A percentile compares a stretch with the other conserved stretches of the same genome.
Evolutionary conservation across 306 rosid species (phyloP).

Genomic region (Potentilla sterilis): DNA sequence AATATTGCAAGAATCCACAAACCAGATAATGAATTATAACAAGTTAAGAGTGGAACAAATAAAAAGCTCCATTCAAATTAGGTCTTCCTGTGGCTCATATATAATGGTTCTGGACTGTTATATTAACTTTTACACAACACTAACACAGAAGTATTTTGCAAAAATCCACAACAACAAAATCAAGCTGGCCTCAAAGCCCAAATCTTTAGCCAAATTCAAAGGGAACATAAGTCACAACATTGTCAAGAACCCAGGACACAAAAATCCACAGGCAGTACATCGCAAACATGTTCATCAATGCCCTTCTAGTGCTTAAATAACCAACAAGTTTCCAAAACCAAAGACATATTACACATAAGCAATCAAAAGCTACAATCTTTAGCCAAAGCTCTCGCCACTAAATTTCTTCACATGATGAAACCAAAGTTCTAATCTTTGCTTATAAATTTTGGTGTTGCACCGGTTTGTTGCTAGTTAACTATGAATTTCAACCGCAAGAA

Average conservation of each 20-base stretch:
- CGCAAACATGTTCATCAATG: not conserved
- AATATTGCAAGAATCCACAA: not conserved
- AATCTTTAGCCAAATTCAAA: not conserved
- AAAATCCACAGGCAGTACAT: not conserved
- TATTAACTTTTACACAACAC: not conserved
- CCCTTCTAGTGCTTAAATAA: not conserved
- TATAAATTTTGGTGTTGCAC: not conserved
- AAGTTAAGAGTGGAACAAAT: not conserved
- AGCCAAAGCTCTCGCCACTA: not conserved
- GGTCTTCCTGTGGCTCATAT: not conserved
- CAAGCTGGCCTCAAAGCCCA: not conserved
- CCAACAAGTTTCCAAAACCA: not conserved
- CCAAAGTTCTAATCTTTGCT: not conserved
- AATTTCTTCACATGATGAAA: not conserved
- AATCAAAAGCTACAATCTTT: not conserved
- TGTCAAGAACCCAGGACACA: not conserved
- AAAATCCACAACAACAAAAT: not conserved
- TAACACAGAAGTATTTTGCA: too few relatives aligned
- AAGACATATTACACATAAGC: not conserved
- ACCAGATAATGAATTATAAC: not conserved
- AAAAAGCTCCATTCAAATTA: not conserved
- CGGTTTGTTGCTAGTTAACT: not conserved
- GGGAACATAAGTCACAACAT: not conserved
- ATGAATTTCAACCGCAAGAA: not conserved
- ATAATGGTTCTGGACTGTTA: not conserved